Base-by-base conservation (phyloP, 2,329 filamentous ascomycete genomes). In the Biscogniauxia sp. region DNA sequence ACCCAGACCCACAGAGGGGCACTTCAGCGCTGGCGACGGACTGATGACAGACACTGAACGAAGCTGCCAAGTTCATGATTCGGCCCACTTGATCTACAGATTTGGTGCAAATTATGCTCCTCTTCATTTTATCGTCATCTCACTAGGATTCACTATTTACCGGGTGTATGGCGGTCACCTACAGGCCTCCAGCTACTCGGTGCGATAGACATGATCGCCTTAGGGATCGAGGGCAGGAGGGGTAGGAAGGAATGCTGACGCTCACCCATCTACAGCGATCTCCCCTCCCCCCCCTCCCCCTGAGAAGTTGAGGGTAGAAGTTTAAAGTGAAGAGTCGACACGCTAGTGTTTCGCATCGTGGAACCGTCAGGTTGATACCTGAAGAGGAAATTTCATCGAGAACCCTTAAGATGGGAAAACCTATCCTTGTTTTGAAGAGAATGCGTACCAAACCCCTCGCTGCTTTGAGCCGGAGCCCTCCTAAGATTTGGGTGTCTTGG, bases 291-390 rank as follows among this genome's bases (percentile, higher is more conserved):
- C 23, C 15, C 50, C 23, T 19, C 19, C 50, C 19, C 26, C 53
- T 55, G 17, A 20, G 52, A 19, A 26, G n/a, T 5, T 53, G 41
- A 55, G 59, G 37, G 49, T 20, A 55, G 13, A 57, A 52, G 50
- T 45, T 57, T 53, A 54, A 59, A 52, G 57, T 63, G 60, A 62
- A 60, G 58, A 58, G 54, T 60, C 53, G 57, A 59, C 52, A 56
- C 63, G 57, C 65, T 65, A 67, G 57, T 58, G 65, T 63, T 66
- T 66, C 64, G 61, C 54, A 61, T 61, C 57, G 53, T 59, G 60
- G 52, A 64, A 60, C 59, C 11, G 11, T 66, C 53, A 50, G 26
- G 32, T 41, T 45, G 45, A 37, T 26, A 28, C 55, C 55, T n/a
- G 32, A 64, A 60, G 55, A n/a, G 60, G 62, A 58, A 61, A 52